Conservation (phyloP, 2,329 filamentous ascomycete genomes). For the Fusarium nanum region DNA sequence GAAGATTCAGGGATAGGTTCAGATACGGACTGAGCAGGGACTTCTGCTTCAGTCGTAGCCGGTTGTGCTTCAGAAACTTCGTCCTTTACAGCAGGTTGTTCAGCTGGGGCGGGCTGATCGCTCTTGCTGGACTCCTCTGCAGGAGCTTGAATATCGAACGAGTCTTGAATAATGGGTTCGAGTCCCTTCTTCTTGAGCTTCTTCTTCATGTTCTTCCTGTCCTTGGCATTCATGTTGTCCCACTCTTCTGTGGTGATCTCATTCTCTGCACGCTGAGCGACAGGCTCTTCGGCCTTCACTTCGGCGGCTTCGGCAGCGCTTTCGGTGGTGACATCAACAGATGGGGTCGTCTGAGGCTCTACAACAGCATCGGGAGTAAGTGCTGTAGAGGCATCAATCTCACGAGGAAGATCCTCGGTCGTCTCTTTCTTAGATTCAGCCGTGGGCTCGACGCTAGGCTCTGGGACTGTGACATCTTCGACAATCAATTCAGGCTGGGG, state of each 20-base stretch:
- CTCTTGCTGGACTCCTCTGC: slow-evolving; percentile 1
- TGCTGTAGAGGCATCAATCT: background rate
- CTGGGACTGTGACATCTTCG: background rate
- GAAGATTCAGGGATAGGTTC: background rate
- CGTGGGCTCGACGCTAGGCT: background rate
- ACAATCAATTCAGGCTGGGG: background rate
- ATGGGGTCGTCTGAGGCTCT: slow-evolving; percentile 5
- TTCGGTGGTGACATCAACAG: background rate
- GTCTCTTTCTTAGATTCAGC: slow-evolving; percentile 1
- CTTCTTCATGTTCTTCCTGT: slow-evolving; percentile 44
- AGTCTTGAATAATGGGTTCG: slow-evolving; percentile 34
- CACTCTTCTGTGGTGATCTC: slow-evolving; percentile 41
- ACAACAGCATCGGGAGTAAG: slow-evolving; percentile 8
- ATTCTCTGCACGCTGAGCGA: slow-evolving; percentile 35
- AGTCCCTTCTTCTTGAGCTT: slow-evolving; percentile 42
- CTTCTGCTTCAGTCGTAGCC: background rate
- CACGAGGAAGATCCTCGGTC: background rate
- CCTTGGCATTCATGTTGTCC: slow-evolving; percentile 34
- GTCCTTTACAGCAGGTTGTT: slow-evolving; percentile 8
- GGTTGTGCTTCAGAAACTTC: background rate
- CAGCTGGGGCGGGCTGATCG: background rate
- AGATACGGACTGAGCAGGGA: background rate
- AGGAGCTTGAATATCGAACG: background rate
- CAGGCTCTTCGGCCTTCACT: background rate
- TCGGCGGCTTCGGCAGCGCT: background rate